Conservation (phyloP, 2,329 filamentous ascomycete species). For the Trichophyton rubrum region DNA sequence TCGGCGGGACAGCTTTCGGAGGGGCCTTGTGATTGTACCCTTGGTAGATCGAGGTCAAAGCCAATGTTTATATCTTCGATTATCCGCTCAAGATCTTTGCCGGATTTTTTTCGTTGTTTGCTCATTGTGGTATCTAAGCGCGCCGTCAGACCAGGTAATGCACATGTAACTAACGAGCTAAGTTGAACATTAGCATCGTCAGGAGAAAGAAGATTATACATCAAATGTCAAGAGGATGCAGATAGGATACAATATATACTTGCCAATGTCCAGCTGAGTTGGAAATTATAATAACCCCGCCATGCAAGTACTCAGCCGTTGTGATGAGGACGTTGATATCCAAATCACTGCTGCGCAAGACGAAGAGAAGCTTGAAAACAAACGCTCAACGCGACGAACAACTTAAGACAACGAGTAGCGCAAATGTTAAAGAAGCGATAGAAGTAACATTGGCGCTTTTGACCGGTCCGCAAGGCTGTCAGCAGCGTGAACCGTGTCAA, state of each 20-base stretch:
- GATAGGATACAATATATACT: background rate
- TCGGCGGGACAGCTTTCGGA: conserved; percentile 14
- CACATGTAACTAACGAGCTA: background rate
- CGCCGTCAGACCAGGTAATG: background rate
- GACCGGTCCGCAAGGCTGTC: background rate
- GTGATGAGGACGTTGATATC: background rate
- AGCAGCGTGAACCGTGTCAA: background rate
- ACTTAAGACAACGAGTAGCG: background rate
- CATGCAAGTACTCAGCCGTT: background rate
- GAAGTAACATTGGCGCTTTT: background rate
- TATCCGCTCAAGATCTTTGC: conserved; percentile 17
- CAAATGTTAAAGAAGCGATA: background rate
- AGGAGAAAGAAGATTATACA: background rate
- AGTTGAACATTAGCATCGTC: background rate
- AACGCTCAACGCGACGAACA: background rate
- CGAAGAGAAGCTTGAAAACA: background rate
- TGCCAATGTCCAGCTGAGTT: background rate
- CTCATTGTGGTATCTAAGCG: background rate
- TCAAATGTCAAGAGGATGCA: background rate
- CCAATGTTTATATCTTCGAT: conserved; percentile 24
- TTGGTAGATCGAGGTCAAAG: conserved; percentile 22
- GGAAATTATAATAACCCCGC: background rate
- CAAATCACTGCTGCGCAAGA: background rate
- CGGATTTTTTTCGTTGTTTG: conserved; percentile 10
- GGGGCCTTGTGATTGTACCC: conserved; percentile 11